Evolutionary conservation across 2,329 filamentous ascomycete species (phyloP), one percentile per base, ranked within the genome.

Genomic region (Mycosphaerella sp.): DNA sequence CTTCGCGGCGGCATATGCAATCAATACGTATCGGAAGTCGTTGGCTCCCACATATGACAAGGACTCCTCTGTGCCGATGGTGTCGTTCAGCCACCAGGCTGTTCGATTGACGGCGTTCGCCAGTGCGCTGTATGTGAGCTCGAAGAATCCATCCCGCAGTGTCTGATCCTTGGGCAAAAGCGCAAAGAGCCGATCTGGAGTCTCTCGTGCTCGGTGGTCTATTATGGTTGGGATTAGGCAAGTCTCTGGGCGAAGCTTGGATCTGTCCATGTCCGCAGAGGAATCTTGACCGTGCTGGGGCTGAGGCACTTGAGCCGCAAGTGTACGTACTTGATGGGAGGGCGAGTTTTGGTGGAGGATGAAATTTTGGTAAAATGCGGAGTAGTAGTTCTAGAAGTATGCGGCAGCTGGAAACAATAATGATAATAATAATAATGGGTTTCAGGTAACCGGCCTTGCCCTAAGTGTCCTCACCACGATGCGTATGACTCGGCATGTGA

Each of bases 81-180:
- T 27, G 32, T 52, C 39, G 32, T 60, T 54, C 9, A 60, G 50
- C 56, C 58, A 60, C 41, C 32, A 57, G 14, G 54, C 50, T 9
- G 42, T 37, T 9, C 32, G 41, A 21, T 56, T 47, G 13, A 59
- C 44, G 6, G 54, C 54, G 16, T 52, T 46, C 2, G 47, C 48
- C 4, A 59, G 47, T 1, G 39, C 41, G 8, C 41, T 37, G 42
- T 57, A 57, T 14, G 36, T 53, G 12, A 60, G 37, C 4, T 50
- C 32, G 18, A 32, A 21, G 43, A 57, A 59, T 25, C 56, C 58
- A 43, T 55, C 41, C 9, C 13, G 30, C 2, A n/a, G 13, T 4
- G 30, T 34, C 1, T 6, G 30, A 6, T 8, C 30, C 4, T 34
- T 34, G 10, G 30, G 30, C 4, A 34, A 12, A 3, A 12, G 30